Percentiles rank a stretch among this genome's conserved stretches.
Conservation (phyloP, 345 rosid species). For the Arabidopsis suecica region DNA sequence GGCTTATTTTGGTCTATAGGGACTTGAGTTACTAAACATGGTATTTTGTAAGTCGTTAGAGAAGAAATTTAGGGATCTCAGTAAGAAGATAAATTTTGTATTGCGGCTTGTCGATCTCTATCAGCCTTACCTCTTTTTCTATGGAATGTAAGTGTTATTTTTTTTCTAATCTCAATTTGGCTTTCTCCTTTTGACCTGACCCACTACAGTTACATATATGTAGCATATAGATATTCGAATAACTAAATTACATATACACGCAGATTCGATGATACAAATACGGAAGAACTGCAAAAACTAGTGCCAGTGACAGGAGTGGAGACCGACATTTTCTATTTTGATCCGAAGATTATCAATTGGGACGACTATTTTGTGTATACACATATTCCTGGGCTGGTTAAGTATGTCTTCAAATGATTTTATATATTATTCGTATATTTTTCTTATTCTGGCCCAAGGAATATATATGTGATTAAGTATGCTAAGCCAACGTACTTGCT, state of each 20-base stretch:
- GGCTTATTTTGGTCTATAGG: constrained; percentile 21
- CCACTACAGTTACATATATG: background rate
- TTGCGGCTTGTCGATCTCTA: constrained; percentile 40
- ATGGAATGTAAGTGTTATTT: constrained; percentile 37
- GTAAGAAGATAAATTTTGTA: constrained; percentile 23
- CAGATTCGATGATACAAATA: constrained; percentile 43
- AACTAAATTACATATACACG: background rate
- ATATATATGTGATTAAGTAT: too few relatives aligned
- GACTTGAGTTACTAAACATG: constrained; percentile 36
- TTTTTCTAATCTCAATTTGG: background rate
- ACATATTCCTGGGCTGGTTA: constrained; percentile 60
- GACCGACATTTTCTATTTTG: constrained; percentile 48
- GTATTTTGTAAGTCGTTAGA: constrained; percentile 39
- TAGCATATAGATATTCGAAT: background rate
- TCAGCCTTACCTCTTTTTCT: constrained; percentile 43
- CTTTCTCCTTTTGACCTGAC: background rate
- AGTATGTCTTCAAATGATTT: constrained; percentile 32
- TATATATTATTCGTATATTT: too few relatives aligned
- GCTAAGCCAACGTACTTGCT: too few relatives aligned
- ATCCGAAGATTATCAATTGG: constrained; percentile 58
- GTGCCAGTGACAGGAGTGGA: constrained; percentile 15
- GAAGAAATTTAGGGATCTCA: background rate
- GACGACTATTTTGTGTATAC: constrained; percentile 53
- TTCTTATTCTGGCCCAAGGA: too few relatives aligned
- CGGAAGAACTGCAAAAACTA: constrained; percentile 8